phyloP scores from a whole-genome alignment of 73 alveolate genomes.

The Uronychia binucleata region DNA sequence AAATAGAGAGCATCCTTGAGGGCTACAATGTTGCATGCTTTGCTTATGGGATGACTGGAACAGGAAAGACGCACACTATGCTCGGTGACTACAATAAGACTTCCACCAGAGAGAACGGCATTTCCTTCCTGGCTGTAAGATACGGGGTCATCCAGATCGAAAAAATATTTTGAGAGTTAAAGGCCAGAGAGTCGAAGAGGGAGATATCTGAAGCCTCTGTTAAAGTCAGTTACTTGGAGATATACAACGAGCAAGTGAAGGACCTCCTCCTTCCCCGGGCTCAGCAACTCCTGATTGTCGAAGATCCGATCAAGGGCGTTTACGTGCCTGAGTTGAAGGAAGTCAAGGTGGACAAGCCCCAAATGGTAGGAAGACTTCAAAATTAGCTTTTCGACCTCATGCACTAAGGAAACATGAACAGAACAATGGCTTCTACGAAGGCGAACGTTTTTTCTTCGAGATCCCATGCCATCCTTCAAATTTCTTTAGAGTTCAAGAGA shows the following conservation, averaged over 20 bases:
- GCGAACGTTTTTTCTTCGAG: conserved; percentile 86
- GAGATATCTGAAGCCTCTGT: conserved; percentile 40
- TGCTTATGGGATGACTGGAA: conserved; percentile 95
- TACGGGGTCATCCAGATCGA: not conserved
- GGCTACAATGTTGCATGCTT: conserved; percentile 91
- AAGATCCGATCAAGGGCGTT: conserved; percentile 81
- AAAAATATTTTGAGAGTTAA: conserved; percentile 48
- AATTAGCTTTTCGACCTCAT: conserved; percentile 72
- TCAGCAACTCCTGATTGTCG: conserved; percentile 68
- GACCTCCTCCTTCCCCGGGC: conserved; percentile 79
- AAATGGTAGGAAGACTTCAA: no score
- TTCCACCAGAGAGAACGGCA: not conserved
- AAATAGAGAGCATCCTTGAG: conserved; percentile 27
- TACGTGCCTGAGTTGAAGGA: conserved; percentile 81
- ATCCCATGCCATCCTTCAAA: conserved; percentile 89
- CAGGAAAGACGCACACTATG: conserved; percentile 93
- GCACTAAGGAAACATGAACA: conserved; percentile 77
- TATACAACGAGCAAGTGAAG: conserved; percentile 86
- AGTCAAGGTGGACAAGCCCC: conserved; percentile 64
- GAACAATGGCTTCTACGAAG: conserved; percentile 88
- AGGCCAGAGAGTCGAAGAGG: not conserved
- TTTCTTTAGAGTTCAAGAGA: no score
- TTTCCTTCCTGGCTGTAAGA: not conserved
- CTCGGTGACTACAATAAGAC: conserved; percentile 55
- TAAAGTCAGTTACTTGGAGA: conserved; percentile 78